These are phyloP conservation scores for Dillenia turbinata DNA, from an alignment of 164 flowering plant species.

Conservation along the genomic window DNA sequence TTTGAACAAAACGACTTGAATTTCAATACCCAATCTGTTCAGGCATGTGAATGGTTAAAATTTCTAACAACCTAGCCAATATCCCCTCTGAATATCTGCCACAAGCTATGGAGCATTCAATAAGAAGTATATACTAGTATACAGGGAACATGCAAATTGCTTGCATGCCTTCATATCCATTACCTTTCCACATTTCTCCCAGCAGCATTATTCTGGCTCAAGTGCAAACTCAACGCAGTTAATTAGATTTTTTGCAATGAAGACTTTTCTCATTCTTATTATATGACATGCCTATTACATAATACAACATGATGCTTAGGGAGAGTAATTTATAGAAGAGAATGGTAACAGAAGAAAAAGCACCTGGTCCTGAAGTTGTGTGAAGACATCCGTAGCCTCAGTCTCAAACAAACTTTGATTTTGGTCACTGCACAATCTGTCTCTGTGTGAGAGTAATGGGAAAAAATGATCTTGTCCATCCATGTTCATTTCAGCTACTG, in stretches of 20 bases:
- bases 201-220: constrained; percentile 47
- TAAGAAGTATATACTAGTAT: too few relatives aligned
- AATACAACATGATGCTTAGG: not conserved
- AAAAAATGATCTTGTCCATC: constrained; percentile 12
- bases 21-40: too few relatives aligned
- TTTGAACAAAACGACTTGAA: too few relatives aligned
- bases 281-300: too few relatives aligned
- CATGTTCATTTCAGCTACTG: constrained; percentile 27
- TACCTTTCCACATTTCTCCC: constrained; percentile 67
- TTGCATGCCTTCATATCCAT: not conserved
- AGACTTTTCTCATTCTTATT: constrained; percentile 60
- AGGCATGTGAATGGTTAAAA: too few relatives aligned
- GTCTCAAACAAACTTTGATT: constrained; percentile 39
- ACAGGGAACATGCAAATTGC: too few relatives aligned
- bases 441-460: constrained; percentile 2
- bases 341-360: not conserved
- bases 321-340: not conserved
- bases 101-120: too few relatives aligned
- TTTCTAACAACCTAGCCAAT: too few relatives aligned
- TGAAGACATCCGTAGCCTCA: constrained; percentile 56
- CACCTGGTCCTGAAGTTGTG: constrained; percentile 89
- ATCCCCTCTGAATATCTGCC: too few relatives aligned
- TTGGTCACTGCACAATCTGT: constrained; percentile 21
- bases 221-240: constrained; percentile 49
- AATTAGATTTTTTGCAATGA: constrained; percentile 61